Evolutionary conservation across 805 yeast species (phyloP).

Genomic region (Barnettozyma californica): DNA sequence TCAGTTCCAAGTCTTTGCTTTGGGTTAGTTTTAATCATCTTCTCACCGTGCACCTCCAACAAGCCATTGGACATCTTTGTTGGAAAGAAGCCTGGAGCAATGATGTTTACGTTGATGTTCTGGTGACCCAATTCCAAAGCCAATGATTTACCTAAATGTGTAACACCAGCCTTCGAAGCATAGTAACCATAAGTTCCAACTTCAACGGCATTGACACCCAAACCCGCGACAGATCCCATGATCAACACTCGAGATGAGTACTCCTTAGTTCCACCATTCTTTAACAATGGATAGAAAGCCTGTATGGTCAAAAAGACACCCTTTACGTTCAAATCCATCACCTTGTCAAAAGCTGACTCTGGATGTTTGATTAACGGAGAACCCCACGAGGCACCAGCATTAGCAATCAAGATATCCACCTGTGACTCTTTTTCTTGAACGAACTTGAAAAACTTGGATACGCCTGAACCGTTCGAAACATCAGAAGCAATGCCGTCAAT

Average conservation of each 20-base stretch:
- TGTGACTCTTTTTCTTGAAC: constrained; percentile 35
- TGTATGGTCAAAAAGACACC: constrained; percentile 68
- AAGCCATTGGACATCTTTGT: constrained; percentile 69
- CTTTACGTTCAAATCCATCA: constrained; percentile 55
- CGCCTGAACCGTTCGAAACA: constrained; percentile 45
- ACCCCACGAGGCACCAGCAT: constrained; percentile 82
- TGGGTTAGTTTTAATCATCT: constrained; percentile 48
- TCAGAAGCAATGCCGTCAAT: constrained; percentile 54
- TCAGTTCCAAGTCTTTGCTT: constrained; percentile 56
- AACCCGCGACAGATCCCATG: constrained; percentile 63
- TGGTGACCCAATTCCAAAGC: constrained; percentile 63
- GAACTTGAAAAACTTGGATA: constrained; percentile 36
- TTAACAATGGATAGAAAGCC: constrained; percentile 53
- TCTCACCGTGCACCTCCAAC: constrained; percentile 41
- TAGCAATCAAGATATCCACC: constrained; percentile 63
- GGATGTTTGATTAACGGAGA: constrained; percentile 57
- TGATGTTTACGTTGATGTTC: constrained; percentile 61
- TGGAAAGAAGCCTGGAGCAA: constrained; percentile 78
- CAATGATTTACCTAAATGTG: constrained; percentile 58
- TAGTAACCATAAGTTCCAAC: constrained; percentile 59
- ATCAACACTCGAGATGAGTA: constrained; percentile 64
- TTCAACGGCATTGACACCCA: constrained; percentile 28
- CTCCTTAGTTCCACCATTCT: constrained; percentile 41
- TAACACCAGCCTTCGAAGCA: constrained; percentile 72
- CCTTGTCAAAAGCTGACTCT: constrained; percentile 54